Evolutionary conservation across 2,329 filamentous ascomycete species (phyloP), one percentile per base, ranked within the genome.

Genomic region (Aspergillus sp.): DNA sequence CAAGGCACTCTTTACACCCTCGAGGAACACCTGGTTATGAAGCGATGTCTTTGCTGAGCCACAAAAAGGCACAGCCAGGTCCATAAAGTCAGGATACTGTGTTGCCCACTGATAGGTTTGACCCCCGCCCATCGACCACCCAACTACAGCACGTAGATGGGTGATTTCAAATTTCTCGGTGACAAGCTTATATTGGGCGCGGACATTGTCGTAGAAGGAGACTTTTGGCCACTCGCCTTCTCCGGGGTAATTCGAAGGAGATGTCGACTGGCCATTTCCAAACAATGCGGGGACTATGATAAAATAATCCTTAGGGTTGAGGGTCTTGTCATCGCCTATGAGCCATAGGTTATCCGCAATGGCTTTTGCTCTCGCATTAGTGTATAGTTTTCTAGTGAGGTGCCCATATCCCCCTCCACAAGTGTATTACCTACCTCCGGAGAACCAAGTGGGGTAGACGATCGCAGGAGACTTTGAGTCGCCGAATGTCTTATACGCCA

Each of bases 401-500:
- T 31, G 27, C 27, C 21, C 44, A 14, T 46, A 14, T 37, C 21
- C 5, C 17, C 17, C 27, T 6, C 9, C n/a, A 15, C 7, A 31
- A n/a, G 6, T 6, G 11, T n/a, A 14, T 4, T 12, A 73, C 79
- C 51, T 70, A 84, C 81, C 63, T 58, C 87, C 87, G 17, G 85
- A 87, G 70, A 87, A 93, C 90, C 90, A 93, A 2, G 86, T 87
- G 2, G 90, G 90, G 67, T 93, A 93, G 60, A 93, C 82, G 57
- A 93, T 84, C 2, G 85, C 86, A 7, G 89, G 89, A 6, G 76
- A 79, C 0, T 77, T 81, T 0, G 83, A 70, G 56, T 87, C 78
- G 19, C 90, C 90, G 64, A 89, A 88, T 0, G 89, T 90, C 73
- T 89, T 91, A 79, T 90, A 93, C 15, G 89, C 88, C 54, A 93